A percentile compares a stretch with the other conserved stretches of the same genome.
phyloP scores from a whole-genome alignment of 306 rosid genomes.

The Inga leiocalycina region DNA sequence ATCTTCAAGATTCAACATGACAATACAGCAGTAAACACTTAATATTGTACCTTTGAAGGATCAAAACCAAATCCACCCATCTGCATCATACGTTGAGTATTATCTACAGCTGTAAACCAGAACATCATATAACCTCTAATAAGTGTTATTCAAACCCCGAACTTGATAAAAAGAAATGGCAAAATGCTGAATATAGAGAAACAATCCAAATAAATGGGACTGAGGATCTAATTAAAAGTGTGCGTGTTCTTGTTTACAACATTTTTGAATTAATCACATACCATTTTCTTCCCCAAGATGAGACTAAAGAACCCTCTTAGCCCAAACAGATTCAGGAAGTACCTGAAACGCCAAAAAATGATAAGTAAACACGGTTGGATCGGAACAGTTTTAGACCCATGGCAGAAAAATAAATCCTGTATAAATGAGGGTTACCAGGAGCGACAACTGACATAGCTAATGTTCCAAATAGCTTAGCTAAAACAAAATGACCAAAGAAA shows the following conservation, averaged over 20 bases:
- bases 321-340: slow-evolving; percentile 96
- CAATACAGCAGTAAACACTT: slow-evolving; percentile 23
- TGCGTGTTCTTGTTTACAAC: neutral
- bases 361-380: slow-evolving; percentile 28
- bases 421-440: slow-evolving; percentile 70
- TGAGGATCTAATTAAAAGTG: neutral
- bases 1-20: neutral
- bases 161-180: neutral
- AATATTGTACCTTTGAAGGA: slow-evolving; percentile 78
- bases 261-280: slow-evolving; percentile 42
- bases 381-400: neutral
- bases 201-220: slow-evolving; percentile 1
- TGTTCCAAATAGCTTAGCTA: neutral
- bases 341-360: slow-evolving; percentile 57
- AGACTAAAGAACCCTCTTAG: slow-evolving; percentile 97
- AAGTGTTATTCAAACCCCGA: slow-evolving; percentile 22
- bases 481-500: neutral
- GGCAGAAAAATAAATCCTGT: neutral
- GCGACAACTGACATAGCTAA: slow-evolving; percentile 99
- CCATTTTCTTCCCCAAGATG: slow-evolving; percentile 99
- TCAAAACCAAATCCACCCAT: slow-evolving; percentile 98
- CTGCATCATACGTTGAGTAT: slow-evolving; percentile 98
- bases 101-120: slow-evolving; percentile 83
- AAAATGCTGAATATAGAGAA: slow-evolving; percentile 2
- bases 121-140: slow-evolving; percentile 25